Evolutionary conservation across 257 asterid species (phyloP).

Genomic region (Nicotiana paniculata): DNA sequence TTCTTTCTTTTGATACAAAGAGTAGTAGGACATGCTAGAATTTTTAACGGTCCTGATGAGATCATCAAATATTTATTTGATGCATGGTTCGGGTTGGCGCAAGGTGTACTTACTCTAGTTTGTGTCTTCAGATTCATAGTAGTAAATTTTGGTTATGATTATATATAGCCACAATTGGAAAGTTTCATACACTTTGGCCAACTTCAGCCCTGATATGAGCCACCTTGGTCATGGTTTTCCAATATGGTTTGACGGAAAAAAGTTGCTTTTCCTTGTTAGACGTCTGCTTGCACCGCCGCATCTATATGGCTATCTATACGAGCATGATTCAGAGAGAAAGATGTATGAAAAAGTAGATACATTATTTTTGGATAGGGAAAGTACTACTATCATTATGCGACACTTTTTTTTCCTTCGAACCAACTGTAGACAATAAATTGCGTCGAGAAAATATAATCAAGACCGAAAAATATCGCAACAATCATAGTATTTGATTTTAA

Average conservation of each 20-base stretch:
- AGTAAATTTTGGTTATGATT: background rate
- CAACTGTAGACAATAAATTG: no score
- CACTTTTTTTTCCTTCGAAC: no score
- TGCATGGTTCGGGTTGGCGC: background rate
- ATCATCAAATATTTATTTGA: background rate
- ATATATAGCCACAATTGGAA: background rate
- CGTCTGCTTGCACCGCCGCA: background rate
- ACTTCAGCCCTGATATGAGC: background rate
- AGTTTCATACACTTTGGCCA: background rate
- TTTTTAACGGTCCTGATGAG: background rate
- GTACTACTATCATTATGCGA: no score
- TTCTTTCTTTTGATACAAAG: background rate
- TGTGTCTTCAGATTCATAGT: background rate
- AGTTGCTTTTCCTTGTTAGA: background rate
- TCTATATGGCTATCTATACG: background rate
- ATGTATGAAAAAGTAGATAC: no score
- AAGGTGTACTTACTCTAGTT: background rate
- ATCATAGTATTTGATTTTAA: no score
- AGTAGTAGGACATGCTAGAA: no score
- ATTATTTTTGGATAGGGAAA: no score
- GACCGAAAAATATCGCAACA: no score
- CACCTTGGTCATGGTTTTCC: background rate
- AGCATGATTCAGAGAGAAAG: no score
- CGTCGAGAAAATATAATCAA: no score
- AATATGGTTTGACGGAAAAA: background rate